phyloP scores from a whole-genome alignment of 306 rosid genomes.

The Cucurbita ficifolia region DNA sequence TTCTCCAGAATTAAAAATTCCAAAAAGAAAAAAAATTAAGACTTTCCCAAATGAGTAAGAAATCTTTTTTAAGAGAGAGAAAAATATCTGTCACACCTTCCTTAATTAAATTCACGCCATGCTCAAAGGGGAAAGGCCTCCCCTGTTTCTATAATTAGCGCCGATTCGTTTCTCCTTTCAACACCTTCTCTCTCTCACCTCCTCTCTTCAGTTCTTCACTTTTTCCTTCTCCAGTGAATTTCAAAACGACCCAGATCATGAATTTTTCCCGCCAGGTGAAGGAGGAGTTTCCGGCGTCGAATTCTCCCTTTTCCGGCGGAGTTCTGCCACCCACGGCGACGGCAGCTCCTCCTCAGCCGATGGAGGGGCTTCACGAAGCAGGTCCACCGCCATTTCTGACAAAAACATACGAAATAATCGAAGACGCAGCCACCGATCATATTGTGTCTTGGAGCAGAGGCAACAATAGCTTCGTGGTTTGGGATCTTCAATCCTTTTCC shows the following conservation, averaged over 20 bases:
- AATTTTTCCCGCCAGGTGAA: slow-evolving; percentile 23
- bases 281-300: slow-evolving; percentile 27
- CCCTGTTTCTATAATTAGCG: background rate
- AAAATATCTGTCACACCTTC: background rate
- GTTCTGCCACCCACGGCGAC: background rate
- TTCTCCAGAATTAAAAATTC: background rate
- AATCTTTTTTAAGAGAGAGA: background rate
- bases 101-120: background rate
- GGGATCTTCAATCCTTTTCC: slow-evolving; percentile 68
- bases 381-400: slow-evolving; percentile 86
- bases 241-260: slow-evolving; percentile 13
- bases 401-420: slow-evolving; percentile 73
- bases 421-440: slow-evolving; percentile 48
- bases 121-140: background rate
- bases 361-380: slow-evolving; percentile 43
- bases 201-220: background rate
- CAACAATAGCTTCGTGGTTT: slow-evolving; percentile 70
- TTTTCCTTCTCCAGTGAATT: background rate
- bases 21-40: background rate
- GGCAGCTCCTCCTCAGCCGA: slow-evolving; percentile 32
- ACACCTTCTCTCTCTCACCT: background rate
- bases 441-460: slow-evolving; percentile 68
- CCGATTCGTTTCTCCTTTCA: background rate
- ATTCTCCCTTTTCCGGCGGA: background rate
- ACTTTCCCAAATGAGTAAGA: background rate